Base-by-base conservation (phyloP, 345 rosid species). In the Balakata baccata region DNA sequence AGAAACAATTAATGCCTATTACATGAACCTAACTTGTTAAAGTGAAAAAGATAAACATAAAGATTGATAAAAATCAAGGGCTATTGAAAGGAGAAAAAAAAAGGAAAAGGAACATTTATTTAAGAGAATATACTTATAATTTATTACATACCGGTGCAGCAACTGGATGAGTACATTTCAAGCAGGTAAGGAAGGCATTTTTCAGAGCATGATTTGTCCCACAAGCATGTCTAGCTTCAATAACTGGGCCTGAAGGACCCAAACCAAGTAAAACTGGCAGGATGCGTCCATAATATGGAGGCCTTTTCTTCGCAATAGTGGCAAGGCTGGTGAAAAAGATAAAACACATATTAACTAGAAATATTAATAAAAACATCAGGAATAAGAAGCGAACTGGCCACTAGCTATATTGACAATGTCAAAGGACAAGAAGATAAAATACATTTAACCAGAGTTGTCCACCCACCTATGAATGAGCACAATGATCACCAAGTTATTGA, bases 211-310 rank as follows among this genome's bases (percentile, higher is more conserved):
- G 90, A 68, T 75, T 84, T 78, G 89, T 80, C 58, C 94, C 90
- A 58, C 84, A 84, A 71, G 87, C 85, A 81, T 81, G 88, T 79
- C 87, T 77, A 66, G 89, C 96, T 77, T 86, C 85, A 57, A 77
- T 79, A 66, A 81, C 81, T 78, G 87, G 83, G 76, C 83, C 84
- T 65, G 88, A 81, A 74, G 97, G 87, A 83, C 90, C 90, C 88
- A 95, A 82, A 79, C 90, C 90, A 81, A 95, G 94, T 74, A 95
- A 84, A 84, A 91, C 98, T 71, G 99, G 89, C 76, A 95, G 80
- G 83, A 95, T 89, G 74, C 94, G 90, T 64, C 99, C 98, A 86
- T 84, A 95, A 77, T 85, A 89, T 74, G 92, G 86, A 80, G 98
- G 97, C 71, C 97, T 87, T 83, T 82, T 87, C 78, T 86, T 91